Base-by-base conservation (phyloP, 768 basidiomycete species). In the Bullera alba region DNA sequence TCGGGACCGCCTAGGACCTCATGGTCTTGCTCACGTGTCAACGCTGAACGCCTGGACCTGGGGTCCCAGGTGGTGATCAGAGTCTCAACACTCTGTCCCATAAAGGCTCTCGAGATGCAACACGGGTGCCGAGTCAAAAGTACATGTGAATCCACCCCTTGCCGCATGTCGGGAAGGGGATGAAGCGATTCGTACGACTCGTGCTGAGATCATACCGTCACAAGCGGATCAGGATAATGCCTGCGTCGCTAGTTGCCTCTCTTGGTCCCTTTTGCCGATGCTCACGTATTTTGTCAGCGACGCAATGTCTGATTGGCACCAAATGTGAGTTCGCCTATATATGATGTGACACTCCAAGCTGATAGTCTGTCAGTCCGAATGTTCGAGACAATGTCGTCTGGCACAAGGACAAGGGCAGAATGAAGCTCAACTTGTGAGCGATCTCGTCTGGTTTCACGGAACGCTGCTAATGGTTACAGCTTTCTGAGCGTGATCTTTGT, bases 201-300 rank as follows among this genome's bases (percentile, higher is more conserved):
- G 34, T 25, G 70, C 72, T 73, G 72, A 73, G 72, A 73, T 73
- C 56, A 73, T 65, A 73, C 72, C 72, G 72, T 73, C 54, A n/a
- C n/a, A 51, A 70, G 69, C 67, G 69, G 69, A 70, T 56, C 70
- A 70, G 69, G 70, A 65, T 71, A 70, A 71, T 69, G 61, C 70
- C 69, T 71, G 72, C 72, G 72, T 67, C 67, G 69, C 66, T 56
- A 70, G 65, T 67, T 70, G 66, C 57, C 59, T 58, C 50, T 55
- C 47, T 47, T 41, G 42, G 21, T 48, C 21, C 28, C 34, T 44
- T 42, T 23, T 53, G n/a, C n/a, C n/a, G n/a, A 51, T 26, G 66
- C 66, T 68, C 53, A 68, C 60, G 32, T 46, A 26, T 47, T 19
- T 26, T 44, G 39, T 41, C 36, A 55, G 48, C 26, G 22, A 17